Evolutionary conservation across 768 basidiomycete species (phyloP), one percentile per base, ranked within the genome.

Genomic region (Tephrocybe sp.): DNA sequence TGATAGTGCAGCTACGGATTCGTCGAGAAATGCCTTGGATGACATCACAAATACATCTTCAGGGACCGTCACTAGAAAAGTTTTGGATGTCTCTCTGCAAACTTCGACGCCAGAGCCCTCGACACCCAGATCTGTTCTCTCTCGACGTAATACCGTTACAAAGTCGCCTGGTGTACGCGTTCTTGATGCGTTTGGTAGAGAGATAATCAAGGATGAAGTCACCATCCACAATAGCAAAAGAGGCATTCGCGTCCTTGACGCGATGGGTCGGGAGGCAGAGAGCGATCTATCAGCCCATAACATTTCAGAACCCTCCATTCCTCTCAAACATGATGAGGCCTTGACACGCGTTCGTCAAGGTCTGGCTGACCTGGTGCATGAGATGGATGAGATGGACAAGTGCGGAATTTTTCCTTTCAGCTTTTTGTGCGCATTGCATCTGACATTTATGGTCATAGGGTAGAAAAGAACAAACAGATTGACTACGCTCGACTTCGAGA

Each of bases 171-270:
- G 72, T 43, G 74, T 90, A 32, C 79, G 85, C 20, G 60, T 89
- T n/a, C 68, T 90, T 22, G 87, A 91, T 66, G 85, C 83, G 7
- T 89, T 78, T 62, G 88, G 88, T 8, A 70, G 80, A 38, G 76
- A 82, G 54, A 45, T 51, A 32, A 36, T 48, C 30, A 49, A 45
- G 35, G 45, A 57, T 32, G 51, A 43, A 45, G 22, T 48, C n/a
- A 42, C 23, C 58, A 26, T 52, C 60, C 48, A 57, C 30, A 45
- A 64, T 9, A 76, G 58, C 45, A 74, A 64, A 57, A 77, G 72
- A 54, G 59, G 65, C 20, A 71, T 88, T 44, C 77, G 84, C 38
- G 68, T 89, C 31, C 76, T 87, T 36, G 87, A 90, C 61, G 83
- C 83, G 5, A 82, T 85, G 78, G 87, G 86, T 7, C 75, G 71